Percentiles rank a stretch among this genome's conserved stretches.
phyloP scores from a whole-genome alignment of 1,139 yeast genomes.

The Geotrichum candidum region DNA sequence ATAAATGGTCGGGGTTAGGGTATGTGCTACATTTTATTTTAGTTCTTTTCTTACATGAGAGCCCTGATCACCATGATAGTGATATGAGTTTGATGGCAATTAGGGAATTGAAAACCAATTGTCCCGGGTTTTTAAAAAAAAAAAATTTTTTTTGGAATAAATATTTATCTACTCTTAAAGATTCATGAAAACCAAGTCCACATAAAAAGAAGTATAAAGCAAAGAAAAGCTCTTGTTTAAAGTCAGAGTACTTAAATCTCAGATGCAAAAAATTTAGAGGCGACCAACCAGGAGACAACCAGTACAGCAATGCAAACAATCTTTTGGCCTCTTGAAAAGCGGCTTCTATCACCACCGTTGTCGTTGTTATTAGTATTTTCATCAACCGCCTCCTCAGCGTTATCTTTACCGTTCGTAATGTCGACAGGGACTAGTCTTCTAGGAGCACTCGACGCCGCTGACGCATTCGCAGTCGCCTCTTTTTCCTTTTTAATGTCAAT shows the following conservation, averaged over 20 bases:
- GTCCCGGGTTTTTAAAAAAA: too few species aligned
- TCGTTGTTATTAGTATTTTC: neutral
- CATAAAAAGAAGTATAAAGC: neutral
- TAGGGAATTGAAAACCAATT: too few species aligned
- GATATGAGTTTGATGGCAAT: neutral
- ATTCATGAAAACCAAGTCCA: neutral
- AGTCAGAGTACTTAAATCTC: neutral
- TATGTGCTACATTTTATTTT: neutral
- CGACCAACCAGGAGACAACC: slow-evolving; percentile 15
- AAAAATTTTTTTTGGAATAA: too few species aligned
- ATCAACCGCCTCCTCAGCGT: neutral
- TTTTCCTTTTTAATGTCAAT: neutral
- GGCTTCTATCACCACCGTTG: neutral
- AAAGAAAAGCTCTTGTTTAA: neutral
- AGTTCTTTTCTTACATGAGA: neutral
- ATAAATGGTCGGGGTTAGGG: neutral
- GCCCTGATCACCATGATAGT: neutral
- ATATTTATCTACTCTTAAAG: too few species aligned
- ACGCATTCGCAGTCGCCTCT: neutral
- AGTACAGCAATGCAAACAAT: slow-evolving; percentile 9
- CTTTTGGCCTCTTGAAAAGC: slow-evolving; percentile 13
- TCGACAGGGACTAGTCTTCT: slow-evolving; percentile 5
- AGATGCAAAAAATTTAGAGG: slow-evolving; percentile 10
- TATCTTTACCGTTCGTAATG: neutral
- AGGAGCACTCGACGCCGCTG: neutral